phyloP scores from a whole-genome alignment of 2,329 filamentous ascomycete species.

The Periconia sp. region DNA sequence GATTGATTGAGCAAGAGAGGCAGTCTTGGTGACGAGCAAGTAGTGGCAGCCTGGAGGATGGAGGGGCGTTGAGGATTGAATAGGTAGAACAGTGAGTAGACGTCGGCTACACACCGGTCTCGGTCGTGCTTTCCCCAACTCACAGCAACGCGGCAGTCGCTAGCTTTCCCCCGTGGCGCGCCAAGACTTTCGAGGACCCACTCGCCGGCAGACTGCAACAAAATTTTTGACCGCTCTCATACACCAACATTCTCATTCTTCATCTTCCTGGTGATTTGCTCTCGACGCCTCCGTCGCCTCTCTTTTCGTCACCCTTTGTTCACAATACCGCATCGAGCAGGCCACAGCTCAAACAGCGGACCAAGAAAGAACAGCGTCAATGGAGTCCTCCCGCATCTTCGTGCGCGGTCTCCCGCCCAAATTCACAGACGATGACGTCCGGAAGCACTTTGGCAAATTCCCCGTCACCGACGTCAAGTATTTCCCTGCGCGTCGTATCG shows the following conservation, averaged over 20 bases:
- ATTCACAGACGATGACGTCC: conserved; percentile 81
- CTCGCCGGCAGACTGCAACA: background rate
- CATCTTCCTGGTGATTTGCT: background rate
- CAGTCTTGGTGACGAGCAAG: too few relatives aligned
- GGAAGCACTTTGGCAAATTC: conserved; percentile 81
- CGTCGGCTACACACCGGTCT: too few relatives aligned
- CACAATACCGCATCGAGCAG: conserved; percentile 14
- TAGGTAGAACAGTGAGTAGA: too few relatives aligned
- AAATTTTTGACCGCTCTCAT: background rate
- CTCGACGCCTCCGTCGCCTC: background rate
- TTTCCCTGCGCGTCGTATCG: conserved; percentile 85
- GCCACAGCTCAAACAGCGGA: conserved; percentile 9
- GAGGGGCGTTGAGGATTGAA: too few relatives aligned
- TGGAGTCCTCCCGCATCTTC: conserved; percentile 79
- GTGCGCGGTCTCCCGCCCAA: conserved; percentile 77
- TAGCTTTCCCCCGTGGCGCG: too few relatives aligned
- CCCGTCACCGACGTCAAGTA: conserved; percentile 90
- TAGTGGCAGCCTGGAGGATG: too few relatives aligned
- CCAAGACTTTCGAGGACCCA: background rate
- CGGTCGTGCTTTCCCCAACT: too few relatives aligned
- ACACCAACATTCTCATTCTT: background rate
- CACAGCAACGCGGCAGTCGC: too few relatives aligned
- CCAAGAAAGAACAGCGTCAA: conserved; percentile 5
- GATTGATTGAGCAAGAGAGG: background rate
- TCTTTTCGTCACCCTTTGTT: background rate